Conservation (phyloP, 192 early-diverging fungal species). For the Neocallimastix lanati region DNA sequence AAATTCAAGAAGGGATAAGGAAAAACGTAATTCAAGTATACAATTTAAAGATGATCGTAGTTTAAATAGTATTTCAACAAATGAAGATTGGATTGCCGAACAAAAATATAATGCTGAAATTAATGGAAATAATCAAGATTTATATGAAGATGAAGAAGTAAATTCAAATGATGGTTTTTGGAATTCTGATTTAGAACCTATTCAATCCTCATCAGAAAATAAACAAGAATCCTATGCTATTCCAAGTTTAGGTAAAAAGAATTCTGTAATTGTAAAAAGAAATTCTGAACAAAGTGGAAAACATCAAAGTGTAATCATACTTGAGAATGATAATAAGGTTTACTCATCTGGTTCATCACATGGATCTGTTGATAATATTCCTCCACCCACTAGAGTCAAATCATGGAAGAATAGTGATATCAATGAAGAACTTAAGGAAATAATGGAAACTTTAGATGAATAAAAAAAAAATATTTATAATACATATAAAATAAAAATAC, state of each 20-base stretch:
- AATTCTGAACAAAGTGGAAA: background rate
- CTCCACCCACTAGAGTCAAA: background rate
- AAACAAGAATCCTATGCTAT: background rate
- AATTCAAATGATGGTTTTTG: background rate
- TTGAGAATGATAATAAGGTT: background rate
- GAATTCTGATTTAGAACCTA: background rate
- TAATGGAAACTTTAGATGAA: too few relatives aligned
- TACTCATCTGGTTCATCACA: too few relatives aligned
- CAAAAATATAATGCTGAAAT: background rate
- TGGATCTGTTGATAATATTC: too few relatives aligned
- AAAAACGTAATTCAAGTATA: background rate
- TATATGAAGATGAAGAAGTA: background rate
- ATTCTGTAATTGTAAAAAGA: background rate
- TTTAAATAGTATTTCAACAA: background rate
- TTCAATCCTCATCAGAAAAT: background rate
- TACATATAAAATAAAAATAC: too few relatives aligned
- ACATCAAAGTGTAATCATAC: background rate
- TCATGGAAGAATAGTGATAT: too few relatives aligned
- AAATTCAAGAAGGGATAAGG: background rate
- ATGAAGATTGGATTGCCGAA: background rate
- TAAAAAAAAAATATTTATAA: too few relatives aligned
- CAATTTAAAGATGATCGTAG: background rate
- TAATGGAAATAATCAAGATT: background rate
- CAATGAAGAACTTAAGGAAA: too few relatives aligned
- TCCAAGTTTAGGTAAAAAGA: background rate